phyloP scores from a whole-genome alignment of 2,329 filamentous ascomycete genomes.

The Emericellopsis atlantica region DNA sequence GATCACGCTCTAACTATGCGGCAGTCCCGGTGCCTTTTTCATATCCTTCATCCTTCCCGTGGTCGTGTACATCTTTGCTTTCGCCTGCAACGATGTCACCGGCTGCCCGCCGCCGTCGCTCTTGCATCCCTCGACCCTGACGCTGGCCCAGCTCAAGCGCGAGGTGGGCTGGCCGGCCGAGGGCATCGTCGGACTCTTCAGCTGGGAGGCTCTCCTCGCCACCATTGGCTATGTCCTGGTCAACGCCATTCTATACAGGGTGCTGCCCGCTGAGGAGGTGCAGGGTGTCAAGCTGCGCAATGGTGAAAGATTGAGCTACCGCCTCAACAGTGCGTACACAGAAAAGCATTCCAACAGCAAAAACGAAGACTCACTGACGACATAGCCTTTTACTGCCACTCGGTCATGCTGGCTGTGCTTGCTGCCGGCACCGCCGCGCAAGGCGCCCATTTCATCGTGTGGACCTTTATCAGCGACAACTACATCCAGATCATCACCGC shows the following conservation, averaged over 20 bases:
- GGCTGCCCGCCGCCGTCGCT: constrained; percentile 82
- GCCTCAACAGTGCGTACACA: constrained; percentile 53
- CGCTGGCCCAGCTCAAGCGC: constrained; percentile 58
- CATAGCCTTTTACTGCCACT: constrained; percentile 61
- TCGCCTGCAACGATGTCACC: constrained; percentile 83
- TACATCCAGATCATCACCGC: constrained; percentile 75
- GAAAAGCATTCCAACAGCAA: background rate
- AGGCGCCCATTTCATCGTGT: constrained; percentile 74
- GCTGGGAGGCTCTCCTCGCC: constrained; percentile 55
- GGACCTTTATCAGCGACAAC: constrained; percentile 89
- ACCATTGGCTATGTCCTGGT: constrained; percentile 68
- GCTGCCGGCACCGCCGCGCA: constrained; percentile 63
- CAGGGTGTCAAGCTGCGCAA: constrained; percentile 58
- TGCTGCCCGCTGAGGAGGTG: constrained; percentile 61
- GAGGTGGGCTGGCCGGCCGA: constrained; percentile 72
- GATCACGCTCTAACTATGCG: background rate
- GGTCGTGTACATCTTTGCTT: constrained; percentile 66
- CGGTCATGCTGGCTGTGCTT: constrained; percentile 58
- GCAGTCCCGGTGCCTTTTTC: constrained; percentile 59
- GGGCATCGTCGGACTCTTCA: constrained; percentile 59
- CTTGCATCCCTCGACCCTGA: constrained; percentile 58
- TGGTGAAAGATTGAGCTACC: constrained; percentile 69
- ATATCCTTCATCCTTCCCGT: constrained; percentile 74
- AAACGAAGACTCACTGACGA: constrained; percentile 5
- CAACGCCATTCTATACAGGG: constrained; percentile 59